phyloP scores from a whole-genome alignment of 768 basidiomycete genomes.

The Lanmaoa rubissima region DNA sequence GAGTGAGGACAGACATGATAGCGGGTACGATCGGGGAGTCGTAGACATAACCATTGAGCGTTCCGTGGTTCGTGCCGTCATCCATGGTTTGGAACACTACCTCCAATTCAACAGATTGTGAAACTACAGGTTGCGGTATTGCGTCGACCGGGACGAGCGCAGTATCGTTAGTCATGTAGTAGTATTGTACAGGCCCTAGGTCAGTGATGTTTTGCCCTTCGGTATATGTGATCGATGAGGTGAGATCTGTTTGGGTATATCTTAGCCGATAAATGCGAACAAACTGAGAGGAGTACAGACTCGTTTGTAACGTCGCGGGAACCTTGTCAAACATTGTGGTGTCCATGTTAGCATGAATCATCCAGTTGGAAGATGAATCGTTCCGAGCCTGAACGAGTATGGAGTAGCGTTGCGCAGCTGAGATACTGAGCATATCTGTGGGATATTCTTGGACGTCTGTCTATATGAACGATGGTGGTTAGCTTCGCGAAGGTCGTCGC shows the following conservation, averaged over 20 bases:
- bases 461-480: slow-evolving; percentile 32
- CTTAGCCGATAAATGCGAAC: neutral
- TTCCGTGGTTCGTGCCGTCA: slow-evolving; percentile 83
- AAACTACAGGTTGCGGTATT: slow-evolving; percentile 48
- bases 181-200: slow-evolving; percentile 51
- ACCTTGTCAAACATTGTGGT: slow-evolving; percentile 84
- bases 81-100: slow-evolving; percentile 81
- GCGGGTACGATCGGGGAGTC: slow-evolving; percentile 71
- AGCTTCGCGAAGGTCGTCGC: neutral
- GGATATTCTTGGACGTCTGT: slow-evolving; percentile 75
- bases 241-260: slow-evolving; percentile 54
- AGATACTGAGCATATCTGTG: slow-evolving; percentile 67
- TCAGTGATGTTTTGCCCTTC: slow-evolving; percentile 50
- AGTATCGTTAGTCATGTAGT: slow-evolving; percentile 65
- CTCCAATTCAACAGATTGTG: slow-evolving; percentile 65
- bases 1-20: slow-evolving; percentile 70
- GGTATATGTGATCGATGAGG: slow-evolving; percentile 79
- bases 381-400: slow-evolving; percentile 89
- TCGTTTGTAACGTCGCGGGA: slow-evolving; percentile 70
- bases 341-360: slow-evolving; percentile 90
- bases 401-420: slow-evolving; percentile 92
- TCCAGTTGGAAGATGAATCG: slow-evolving; percentile 81
- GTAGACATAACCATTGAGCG: slow-evolving; percentile 70
- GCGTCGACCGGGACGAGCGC: slow-evolving; percentile 60
- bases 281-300: slow-evolving; percentile 39